Percentiles rank a stretch among this genome's conserved stretches.
These are phyloP conservation scores for Eragrostis tef DNA, from an alignment of 202 grass and related monocot genomes.

Conservation along the genomic window DNA sequence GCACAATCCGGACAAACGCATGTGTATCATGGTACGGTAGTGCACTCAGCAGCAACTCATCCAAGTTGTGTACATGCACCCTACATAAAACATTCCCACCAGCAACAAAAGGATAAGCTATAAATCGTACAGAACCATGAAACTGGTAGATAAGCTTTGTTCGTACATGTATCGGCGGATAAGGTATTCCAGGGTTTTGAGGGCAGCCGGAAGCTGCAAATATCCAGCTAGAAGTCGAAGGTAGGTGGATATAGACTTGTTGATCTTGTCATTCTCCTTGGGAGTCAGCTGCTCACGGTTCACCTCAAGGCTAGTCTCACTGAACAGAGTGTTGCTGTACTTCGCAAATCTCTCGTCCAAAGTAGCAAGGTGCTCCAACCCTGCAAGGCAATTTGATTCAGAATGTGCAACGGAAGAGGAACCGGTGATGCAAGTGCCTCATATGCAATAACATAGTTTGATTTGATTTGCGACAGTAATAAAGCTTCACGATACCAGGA, in stretches of 20 bases:
- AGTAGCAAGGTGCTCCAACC: slow-evolving; percentile 71
- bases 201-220: slow-evolving; percentile 68
- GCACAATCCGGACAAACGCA: slow-evolving; percentile 84
- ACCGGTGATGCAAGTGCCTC: background rate
- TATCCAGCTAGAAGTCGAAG: slow-evolving; percentile 77
- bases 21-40: slow-evolving; percentile 85
- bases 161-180: slow-evolving; percentile 85
- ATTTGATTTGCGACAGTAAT: background rate
- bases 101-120: slow-evolving; percentile 38
- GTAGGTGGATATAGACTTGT: slow-evolving; percentile 83
- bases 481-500: background rate
- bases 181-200: slow-evolving; percentile 90
- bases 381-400: slow-evolving; percentile 50
- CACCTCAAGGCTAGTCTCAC: slow-evolving; percentile 76
- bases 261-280: slow-evolving; percentile 76
- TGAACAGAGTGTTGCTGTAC: slow-evolving; percentile 73
- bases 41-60: slow-evolving; percentile 73
- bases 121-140: background rate
- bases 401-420: background rate
- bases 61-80: slow-evolving; percentile 87
- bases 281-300: slow-evolving; percentile 74
- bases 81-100: slow-evolving; percentile 54
- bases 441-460: slow-evolving; percentile 12
- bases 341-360: slow-evolving; percentile 65
- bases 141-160: slow-evolving; percentile 15